Evolutionary conservation across 805 yeast species (phyloP), one percentile per base, ranked within the genome.

Genomic region (Kregervanrija fluxuum): DNA sequence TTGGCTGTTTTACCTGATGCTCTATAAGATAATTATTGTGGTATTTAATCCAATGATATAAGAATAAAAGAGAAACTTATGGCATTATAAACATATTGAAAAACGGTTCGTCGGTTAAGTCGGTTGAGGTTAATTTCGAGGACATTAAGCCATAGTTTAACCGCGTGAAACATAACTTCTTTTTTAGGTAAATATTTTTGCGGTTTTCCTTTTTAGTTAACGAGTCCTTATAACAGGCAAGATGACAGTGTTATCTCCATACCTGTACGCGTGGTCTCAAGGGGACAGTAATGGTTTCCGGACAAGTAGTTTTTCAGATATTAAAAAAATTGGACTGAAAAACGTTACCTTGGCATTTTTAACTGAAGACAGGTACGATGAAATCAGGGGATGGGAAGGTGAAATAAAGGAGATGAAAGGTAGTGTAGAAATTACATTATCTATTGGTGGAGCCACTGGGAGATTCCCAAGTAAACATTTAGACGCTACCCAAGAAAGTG

Each of bases 391-490:
- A 12, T 62, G 67, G 67, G 42, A 33, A 4, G 40, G 47, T 2
- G 62, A 56, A 31, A 53, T 59, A 8, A 30, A 28, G 10, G n/a
- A 35, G 11, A 51, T 50, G 35, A 35, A 44, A 4, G 59, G 57
- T 1, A 40, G 44, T 5, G 22, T 49, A 6, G 13, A 46, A 5
- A 57, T 62, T n/a, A 55, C 50, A 13, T 41, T 62, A 8, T 61
- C 66, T 1, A 53, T 62, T 31, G 67, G 66, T 8, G 67, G 67
- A 8, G 65, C 65, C 10, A 33, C 39, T 11, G 63, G 65, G 2
- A 48, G 47, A 8, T 60, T 59, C 39, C 63, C 64, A 10, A 44
- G 51, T 4, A 33, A 43, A 1, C 22, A 32, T 8, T 40, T 32
- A 3, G 22, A 50, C 1, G 38, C 43, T 17, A 49, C 47, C 8